Evolutionary conservation across 768 basidiomycete species (phyloP), one percentile per base, ranked within the genome.

Genomic region (Lentinula detonsa): DNA sequence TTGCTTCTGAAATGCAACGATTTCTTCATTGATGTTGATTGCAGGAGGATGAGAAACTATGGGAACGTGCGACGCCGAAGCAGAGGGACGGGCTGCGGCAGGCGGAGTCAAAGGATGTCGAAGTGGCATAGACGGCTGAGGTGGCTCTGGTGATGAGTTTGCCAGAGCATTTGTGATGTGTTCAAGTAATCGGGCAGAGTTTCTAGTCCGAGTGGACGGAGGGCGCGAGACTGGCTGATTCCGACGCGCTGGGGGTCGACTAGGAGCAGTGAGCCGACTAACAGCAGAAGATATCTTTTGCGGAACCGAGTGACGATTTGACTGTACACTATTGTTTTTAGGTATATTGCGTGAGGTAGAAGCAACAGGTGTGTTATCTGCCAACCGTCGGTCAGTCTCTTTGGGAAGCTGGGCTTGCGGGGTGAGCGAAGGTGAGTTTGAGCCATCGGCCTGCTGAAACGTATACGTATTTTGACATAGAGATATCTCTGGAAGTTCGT

Each of bases 401-500:
- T 31, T 33, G 11, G 6, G 59, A 55, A 53, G 60, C 62, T 39
- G 63, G 15, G 46, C 59, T 63, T 39, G 39, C 60, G 21, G 62
- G 42, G 55, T 61, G 57, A 35, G 39, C 5, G 61, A 59, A 16
- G 53, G 61, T 54, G 63, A 54, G 39, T 61, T 61, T 60, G 49
- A 43, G 28, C 11, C 62, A 63, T 61, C 58, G 62, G 43, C 60
- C 62, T 16, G 54, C 63, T 8, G 65, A 60, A 52, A 58, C 66
- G 73, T 78, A 68, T 87, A 88, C 3, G 81, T 85, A 67, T 86
- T 84, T 4, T 73, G 74, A 34, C 76, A 74, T n/a, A 89, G 67
- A 13, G 83, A 83, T 60, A 90, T 80, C 62, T 89, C 86, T 37
- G 88, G 87, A 21, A 86, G 72, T 58, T 82, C 74, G 4, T 87